Evolutionary conservation across 2,329 filamentous ascomycete species (phyloP).

Genomic region (Hymenoscyphus salicellus): DNA sequence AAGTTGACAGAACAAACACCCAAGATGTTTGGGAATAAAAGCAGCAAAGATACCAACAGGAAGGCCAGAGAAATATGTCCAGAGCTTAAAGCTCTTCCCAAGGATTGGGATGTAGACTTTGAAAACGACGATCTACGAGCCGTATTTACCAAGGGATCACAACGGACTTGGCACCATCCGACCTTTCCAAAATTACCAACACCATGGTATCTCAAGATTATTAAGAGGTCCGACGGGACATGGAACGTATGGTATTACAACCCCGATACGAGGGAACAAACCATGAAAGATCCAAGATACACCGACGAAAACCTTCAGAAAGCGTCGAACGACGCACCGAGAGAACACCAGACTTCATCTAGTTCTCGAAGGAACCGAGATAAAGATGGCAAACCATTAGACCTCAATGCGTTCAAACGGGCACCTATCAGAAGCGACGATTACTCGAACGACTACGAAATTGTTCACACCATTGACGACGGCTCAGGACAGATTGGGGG

Average conservation of each 20-base stretch:
- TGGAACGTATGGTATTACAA: conserved; percentile 20
- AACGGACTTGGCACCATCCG: conserved; percentile 16
- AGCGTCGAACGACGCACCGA: neutral
- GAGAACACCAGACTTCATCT: conserved; percentile 7
- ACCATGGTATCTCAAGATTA: conserved; percentile 19
- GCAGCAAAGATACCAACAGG: neutral
- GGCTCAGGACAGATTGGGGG: conserved; percentile 26
- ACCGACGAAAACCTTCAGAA: conserved; percentile 4
- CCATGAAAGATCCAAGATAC: conserved; percentile 12
- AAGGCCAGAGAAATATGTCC: conserved; percentile 9
- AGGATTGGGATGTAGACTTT: conserved; percentile 12
- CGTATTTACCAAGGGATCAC: conserved; percentile 12
- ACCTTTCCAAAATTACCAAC: conserved; percentile 21
- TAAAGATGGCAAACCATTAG: neutral
- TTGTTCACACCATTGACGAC: conserved; percentile 27
- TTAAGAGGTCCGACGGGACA: neutral
- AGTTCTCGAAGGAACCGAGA: neutral
- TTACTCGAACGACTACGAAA: conserved; percentile 23
- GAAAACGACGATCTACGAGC: conserved; percentile 9
- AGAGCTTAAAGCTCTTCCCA: conserved; percentile 18
- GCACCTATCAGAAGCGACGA: conserved; percentile 12
- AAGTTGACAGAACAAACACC: neutral
- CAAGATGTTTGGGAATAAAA: neutral
- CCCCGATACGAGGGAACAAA: conserved; percentile 3
- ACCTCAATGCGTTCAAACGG: conserved; percentile 7